Conservation (phyloP, 345 rosid genomes). For the Lenwebbia sp. region DNA sequence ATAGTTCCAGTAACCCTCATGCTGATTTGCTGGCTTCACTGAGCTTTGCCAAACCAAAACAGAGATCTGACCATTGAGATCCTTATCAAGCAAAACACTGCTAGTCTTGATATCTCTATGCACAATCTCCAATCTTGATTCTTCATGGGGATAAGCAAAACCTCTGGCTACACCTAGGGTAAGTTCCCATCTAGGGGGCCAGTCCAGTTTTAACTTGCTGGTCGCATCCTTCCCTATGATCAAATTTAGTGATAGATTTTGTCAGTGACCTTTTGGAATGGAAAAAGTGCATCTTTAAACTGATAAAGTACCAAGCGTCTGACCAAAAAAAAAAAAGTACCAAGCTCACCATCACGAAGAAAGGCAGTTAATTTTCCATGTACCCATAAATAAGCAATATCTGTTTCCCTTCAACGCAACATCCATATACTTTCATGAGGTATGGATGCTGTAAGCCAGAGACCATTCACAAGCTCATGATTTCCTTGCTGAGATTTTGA, state of each 20-base stretch:
- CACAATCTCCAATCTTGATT: constrained; percentile 72
- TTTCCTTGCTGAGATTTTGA: constrained; percentile 69
- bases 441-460: constrained; percentile 69
- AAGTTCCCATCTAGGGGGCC: constrained; percentile 59
- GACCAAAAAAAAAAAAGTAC: neutral
- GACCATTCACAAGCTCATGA: constrained; percentile 61
- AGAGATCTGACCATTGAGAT: constrained; percentile 70
- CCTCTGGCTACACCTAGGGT: constrained; percentile 68
- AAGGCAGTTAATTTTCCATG: constrained; percentile 56
- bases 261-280: neutral
- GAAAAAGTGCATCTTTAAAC: too few species aligned
- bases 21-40: constrained; percentile 70
- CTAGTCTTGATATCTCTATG: constrained; percentile 90
- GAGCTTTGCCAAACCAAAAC: constrained; percentile 85
- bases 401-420: constrained; percentile 68
- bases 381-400: constrained; percentile 56
- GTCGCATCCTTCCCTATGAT: constrained; percentile 29
- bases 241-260: neutral
- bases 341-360: constrained; percentile 44
- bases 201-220: constrained; percentile 41
- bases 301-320: neutral
- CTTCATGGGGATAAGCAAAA: constrained; percentile 70
- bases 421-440: constrained; percentile 61
- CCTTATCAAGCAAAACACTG: constrained; percentile 75
- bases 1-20: constrained; percentile 74